Evolutionary conservation across 768 basidiomycete genomes (phyloP), one percentile per base, ranked within the genome.

Genomic region (Termitomyces sp.): DNA sequence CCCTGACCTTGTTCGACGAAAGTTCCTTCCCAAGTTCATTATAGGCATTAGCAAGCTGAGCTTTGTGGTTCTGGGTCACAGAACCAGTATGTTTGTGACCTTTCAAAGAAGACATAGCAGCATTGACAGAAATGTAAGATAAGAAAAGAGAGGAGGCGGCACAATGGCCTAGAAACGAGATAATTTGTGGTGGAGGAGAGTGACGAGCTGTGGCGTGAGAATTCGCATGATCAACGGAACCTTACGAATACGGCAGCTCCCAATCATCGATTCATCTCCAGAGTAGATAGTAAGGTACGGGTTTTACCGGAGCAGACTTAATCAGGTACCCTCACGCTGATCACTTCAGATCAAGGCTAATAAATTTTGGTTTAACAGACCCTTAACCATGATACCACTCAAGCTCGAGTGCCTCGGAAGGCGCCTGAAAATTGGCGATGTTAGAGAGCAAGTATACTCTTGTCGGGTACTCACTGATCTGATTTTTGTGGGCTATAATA

Each of bases 21-120:
- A 98, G 86, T 75, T 97, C 96, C 79, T 90, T 96, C 66, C 95
- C 96, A 7, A 98, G 85, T 81, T 96, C 95, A 77, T 95, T 95
- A 80, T 98, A 98, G 62, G 96, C 96, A 73, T 86, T 93, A 69
- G 90, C 90, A 71, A 98, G 92, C 74, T 95, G 87, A 33, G 90
- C 91, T 76, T 89, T 92, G 76, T 89, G 83, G 74, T 92, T 93
- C 76, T 88, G 85, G 53, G 82, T 78, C 64, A 88, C 74, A 63
- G 87, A 89, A 61, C 76, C 77, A 42, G 85, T 78, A 61, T 83
- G 82, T 74, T 82, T 86, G 78, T 89, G 88, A 66, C 81, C 81
- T 66, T 78, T 81, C 38, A 73, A 66, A 49, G 80, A 69, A 65
- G 80, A 77, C 83, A 85, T 85, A 61, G 71, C 66, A 67, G 70